Conservation (phyloP, 495 filamentous ascomycete genomes). For the Podospora bellae-mahoneyi region DNA sequence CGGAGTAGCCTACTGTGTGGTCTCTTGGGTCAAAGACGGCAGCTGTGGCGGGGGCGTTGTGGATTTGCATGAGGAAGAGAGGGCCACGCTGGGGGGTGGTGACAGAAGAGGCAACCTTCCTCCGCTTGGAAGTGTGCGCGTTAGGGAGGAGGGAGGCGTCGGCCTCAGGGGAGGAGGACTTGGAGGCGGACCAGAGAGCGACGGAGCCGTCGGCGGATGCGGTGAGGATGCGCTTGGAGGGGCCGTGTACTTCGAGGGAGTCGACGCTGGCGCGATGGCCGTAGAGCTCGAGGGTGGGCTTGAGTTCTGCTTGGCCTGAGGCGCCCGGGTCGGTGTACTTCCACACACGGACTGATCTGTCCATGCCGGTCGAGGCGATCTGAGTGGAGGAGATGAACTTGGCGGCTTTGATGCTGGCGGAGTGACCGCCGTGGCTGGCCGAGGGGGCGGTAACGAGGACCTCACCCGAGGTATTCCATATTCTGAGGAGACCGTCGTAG, state of each 20-base stretch:
- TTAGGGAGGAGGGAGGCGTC: constrained; percentile 63
- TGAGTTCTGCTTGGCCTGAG: constrained; percentile 54
- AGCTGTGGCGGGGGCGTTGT: constrained; percentile 67
- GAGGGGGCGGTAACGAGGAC: constrained; percentile 66
- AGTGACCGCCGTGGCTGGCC: constrained; percentile 64
- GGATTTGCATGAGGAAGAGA: constrained; percentile 66
- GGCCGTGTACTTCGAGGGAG: constrained; percentile 69
- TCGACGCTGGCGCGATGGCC: constrained; percentile 76
- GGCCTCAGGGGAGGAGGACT: constrained; percentile 67
- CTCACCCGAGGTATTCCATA: constrained; percentile 86
- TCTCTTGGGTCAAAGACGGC: constrained; percentile 81
- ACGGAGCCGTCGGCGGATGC: constrained; percentile 75
- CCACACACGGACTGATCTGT: constrained; percentile 83
- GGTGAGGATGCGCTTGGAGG: constrained; percentile 73
- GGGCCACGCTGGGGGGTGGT: constrained; percentile 71
- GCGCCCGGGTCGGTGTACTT: constrained; percentile 68
- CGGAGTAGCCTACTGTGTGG: constrained; percentile 82
- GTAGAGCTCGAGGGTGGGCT: constrained; percentile 78
- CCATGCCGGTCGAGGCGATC: constrained; percentile 75
- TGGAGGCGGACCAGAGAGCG: constrained; percentile 79
- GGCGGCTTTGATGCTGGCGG: constrained; percentile 68
- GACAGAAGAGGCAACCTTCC: constrained; percentile 65
- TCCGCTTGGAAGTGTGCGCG: constrained; percentile 63
- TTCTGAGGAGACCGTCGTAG: constrained; percentile 80
- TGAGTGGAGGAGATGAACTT: constrained; percentile 74